These are phyloP conservation scores for Wickerhamiella sorbophila DNA, from an alignment of 805 yeast species.

Conservation along the genomic window DNA sequence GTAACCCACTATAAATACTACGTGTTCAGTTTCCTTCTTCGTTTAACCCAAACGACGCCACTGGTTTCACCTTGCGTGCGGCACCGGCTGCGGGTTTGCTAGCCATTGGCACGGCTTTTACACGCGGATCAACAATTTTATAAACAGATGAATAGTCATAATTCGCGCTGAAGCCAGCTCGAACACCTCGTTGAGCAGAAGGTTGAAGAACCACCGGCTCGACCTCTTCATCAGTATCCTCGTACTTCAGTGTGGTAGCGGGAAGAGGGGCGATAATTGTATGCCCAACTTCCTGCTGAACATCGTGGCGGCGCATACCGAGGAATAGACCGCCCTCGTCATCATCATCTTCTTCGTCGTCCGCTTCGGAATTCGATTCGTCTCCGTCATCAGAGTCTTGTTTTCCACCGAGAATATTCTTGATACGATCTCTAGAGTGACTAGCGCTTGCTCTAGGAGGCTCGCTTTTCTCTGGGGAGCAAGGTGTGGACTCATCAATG, in stretches of 20 bases:
- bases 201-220: slow-evolving; percentile 31
- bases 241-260: slow-evolving; percentile 70
- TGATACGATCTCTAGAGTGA: slow-evolving; percentile 27
- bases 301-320: slow-evolving; percentile 31
- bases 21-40: not conserved
- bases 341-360: slow-evolving; percentile 35
- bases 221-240: slow-evolving; percentile 43
- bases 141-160: slow-evolving; percentile 14
- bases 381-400: slow-evolving; percentile 25
- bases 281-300: slow-evolving; percentile 16
- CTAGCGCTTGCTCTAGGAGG: no score
- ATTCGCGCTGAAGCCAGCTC: slow-evolving; percentile 16
- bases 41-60: not conserved
- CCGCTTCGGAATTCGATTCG: slow-evolving; percentile 26
- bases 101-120: slow-evolving; percentile 13
- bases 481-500: slow-evolving; percentile 11
- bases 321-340: slow-evolving; percentile 60
- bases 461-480: slow-evolving; percentile 1
- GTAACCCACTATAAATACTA: slow-evolving; percentile 1
- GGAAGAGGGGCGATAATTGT: slow-evolving; percentile 70
- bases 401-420: slow-evolving; percentile 27
- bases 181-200: slow-evolving; percentile 54
- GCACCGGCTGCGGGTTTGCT: not conserved
- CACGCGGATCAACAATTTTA: slow-evolving; percentile 19
- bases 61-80: not conserved